Conservation (phyloP, 352 stramenopile species). For the Globisporangium spiculum region DNA sequence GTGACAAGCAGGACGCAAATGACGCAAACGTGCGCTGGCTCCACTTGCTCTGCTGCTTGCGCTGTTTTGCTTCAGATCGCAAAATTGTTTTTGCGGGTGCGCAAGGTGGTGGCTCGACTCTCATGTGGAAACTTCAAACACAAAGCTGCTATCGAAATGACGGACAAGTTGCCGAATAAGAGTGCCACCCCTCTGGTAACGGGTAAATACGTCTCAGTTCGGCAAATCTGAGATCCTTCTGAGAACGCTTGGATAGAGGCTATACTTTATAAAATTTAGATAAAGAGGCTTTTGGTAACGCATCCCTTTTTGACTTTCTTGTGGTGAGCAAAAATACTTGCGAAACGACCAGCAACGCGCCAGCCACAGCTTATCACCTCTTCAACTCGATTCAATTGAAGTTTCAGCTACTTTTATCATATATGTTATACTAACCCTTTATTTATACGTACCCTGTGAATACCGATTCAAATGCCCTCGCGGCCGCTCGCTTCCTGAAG, state of each 20-base stretch:
- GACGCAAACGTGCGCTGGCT: neutral
- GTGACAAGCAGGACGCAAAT: neutral
- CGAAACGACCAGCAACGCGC: neutral
- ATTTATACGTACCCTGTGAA: neutral
- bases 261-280: neutral
- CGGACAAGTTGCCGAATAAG: neutral
- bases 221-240: neutral
- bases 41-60: neutral
- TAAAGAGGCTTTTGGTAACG: neutral
- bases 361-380: neutral
- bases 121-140: neutral
- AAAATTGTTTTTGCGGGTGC: neutral
- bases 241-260: neutral
- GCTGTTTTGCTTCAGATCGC: neutral
- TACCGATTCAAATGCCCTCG: neutral
- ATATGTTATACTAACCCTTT: neutral
- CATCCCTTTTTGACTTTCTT: slow-evolving; percentile 6
- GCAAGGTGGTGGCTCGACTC: neutral
- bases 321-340: slow-evolving; percentile 10
- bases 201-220: neutral
- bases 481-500: slow-evolving; percentile 2
- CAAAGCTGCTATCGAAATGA: neutral
- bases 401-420: neutral
- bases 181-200: neutral
- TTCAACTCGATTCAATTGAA: neutral